Evolutionary conservation across 208 protist genomes (phyloP).

Genomic region (Naegleria gruberi): DNA sequence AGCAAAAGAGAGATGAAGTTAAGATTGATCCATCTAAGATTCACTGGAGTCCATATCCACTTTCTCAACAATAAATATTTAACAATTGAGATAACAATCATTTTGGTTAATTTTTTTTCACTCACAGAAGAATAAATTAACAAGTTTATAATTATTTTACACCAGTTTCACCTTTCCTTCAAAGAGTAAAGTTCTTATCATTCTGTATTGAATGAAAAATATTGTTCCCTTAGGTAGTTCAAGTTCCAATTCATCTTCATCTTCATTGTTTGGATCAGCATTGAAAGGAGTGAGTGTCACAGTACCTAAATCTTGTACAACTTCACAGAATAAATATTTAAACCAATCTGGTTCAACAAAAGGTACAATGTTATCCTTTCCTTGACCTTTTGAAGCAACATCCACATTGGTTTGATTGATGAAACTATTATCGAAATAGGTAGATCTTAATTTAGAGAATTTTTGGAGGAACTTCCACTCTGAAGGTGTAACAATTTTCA

Average conservation of each 20-base stretch:
- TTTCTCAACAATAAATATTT: not conserved
- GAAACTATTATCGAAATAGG: not conserved
- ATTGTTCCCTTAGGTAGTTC: not conserved
- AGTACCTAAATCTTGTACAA: not conserved
- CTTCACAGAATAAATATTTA: not conserved
- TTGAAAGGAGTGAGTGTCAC: not conserved
- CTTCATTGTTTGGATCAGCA: not conserved
- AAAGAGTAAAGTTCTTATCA: not conserved
- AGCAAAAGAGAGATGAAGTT: not conserved
- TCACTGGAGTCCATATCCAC: constrained; percentile 1
- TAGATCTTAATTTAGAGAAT: not conserved
- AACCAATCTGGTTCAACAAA: not conserved
- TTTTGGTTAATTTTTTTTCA: no score
- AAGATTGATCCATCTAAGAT: constrained; percentile 1
- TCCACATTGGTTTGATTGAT: not conserved
- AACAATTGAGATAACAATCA: no score
- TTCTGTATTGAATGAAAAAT: not conserved
- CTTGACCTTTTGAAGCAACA: not conserved
- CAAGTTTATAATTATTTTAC: not conserved
- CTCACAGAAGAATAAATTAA: no score
- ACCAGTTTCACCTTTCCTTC: not conserved
- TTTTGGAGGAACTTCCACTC: not conserved
- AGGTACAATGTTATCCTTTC: not conserved
- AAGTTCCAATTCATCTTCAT: not conserved
- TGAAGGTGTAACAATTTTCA: not conserved